Evolutionary conservation across 2,329 filamentous ascomycete genomes (phyloP), one percentile per base, ranked within the genome.

Genomic region (Ophiostoma pallidulum): DNA sequence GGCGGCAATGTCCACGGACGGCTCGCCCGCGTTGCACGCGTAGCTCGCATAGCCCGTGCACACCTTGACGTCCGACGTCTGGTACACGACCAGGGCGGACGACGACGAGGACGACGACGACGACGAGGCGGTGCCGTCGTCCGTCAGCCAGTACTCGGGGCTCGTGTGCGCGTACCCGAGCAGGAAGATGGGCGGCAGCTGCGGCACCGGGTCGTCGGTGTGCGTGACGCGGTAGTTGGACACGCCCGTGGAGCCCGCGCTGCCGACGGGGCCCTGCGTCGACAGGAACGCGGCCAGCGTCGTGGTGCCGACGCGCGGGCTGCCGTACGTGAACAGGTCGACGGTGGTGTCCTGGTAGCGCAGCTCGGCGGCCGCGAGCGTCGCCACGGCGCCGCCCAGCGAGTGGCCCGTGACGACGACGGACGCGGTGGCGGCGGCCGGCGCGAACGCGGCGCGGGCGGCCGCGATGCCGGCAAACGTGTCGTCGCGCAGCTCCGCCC

Each of bases 391-490:
- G 22, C 69, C 83, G 41, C 83, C 83, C 4, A 87, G 75, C 9
- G 78, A 83, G 66, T 86, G 82, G 31, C 83, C 84, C 0, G 80
- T 79, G n/a, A 73, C 62, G 16, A 82, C 60, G 58, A 84, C 58
- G 39, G 61, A 61, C 66, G 46, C 46, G 2, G 10, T 13, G n/a
- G 35, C 24, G 33, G 18, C 14, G n/a, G 35, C 26, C 10, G 14
- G n/a, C n/a, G 38, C 9, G 22, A 14, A 29, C 14, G 10, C 60
- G 1, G 59, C 57, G 35, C 59, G 60, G 3, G 76, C 75, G 1
- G 60, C 50, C 18, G 62, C 53, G 19, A 84, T 58, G 45, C 68
- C 70, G 2, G 57, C 53, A 7, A 73, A 54, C 14, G 74, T 69
- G 4, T 58, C 55, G 2, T 48, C 45, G 13, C 66, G 57, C 18